Conservation (phyloP, 441 rosid genomes). For the Gossypium lobatum region DNA sequence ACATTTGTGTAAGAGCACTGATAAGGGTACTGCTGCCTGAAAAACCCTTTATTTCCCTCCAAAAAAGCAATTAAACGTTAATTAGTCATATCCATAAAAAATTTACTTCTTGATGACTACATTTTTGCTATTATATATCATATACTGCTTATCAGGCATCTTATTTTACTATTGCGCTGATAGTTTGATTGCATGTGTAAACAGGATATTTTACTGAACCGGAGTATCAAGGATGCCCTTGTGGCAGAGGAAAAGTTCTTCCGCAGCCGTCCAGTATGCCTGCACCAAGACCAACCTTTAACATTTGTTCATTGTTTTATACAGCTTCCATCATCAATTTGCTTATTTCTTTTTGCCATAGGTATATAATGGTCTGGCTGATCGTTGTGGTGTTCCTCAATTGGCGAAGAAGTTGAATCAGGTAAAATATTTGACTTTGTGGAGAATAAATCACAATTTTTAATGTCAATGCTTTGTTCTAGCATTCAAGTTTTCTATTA, state of each 20-base stretch:
- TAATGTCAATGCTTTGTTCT: background rate
- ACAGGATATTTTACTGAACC: slow-evolving; percentile 74
- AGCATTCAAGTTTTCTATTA: background rate
- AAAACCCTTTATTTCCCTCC: background rate
- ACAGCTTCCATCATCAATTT: slow-evolving; percentile 8
- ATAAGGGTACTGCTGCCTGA: background rate
- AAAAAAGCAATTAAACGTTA: background rate
- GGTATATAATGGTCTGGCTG: slow-evolving; percentile 77
- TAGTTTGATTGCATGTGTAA: slow-evolving; percentile 7
- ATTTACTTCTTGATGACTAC: background rate
- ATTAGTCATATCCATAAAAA: background rate
- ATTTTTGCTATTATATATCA: background rate
- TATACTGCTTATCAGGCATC: background rate
- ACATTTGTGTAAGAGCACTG: background rate
- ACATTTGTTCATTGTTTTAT: slow-evolving; percentile 9
- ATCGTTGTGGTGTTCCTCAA: slow-evolving; percentile 89
- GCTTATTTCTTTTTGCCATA: slow-evolving; percentile 15
- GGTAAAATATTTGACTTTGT: slow-evolving; percentile 30
- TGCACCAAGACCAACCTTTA: slow-evolving; percentile 15
- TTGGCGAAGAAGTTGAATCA: slow-evolving; percentile 87
- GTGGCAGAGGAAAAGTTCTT: slow-evolving; percentile 92
- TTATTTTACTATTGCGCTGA: background rate
- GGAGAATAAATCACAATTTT: background rate
- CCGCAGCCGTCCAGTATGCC: slow-evolving; percentile 83
- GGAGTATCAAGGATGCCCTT: slow-evolving; percentile 85